Evolutionary conservation across 331 rosid species (phyloP).

Genomic region (Malus hybrid): DNA sequence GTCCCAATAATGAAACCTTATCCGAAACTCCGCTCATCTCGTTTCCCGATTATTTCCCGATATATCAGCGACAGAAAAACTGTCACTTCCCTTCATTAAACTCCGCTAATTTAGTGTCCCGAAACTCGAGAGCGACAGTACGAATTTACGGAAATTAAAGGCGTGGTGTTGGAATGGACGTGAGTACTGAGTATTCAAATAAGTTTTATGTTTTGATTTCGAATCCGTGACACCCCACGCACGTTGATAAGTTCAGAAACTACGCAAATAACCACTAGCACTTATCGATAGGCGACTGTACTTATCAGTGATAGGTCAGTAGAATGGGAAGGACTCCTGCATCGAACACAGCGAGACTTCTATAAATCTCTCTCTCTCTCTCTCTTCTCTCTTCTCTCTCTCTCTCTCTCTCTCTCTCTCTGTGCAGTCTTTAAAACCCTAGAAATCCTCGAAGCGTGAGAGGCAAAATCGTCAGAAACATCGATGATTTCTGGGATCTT

Average conservation of each 20-base stretch:
- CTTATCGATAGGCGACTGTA: rapidly evolving
- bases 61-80: too few relatives aligned
- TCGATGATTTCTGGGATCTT: conserved; percentile 13
- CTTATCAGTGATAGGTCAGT: conserved; percentile 55
- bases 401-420: conserved; percentile 12
- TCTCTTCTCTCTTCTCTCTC: background rate
- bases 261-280: rapidly evolving
- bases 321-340: conserved; percentile 56
- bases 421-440: conserved; percentile 58
- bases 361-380: conserved; percentile 14
- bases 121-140: conserved; percentile 25
- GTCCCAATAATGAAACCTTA: background rate
- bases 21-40: background rate
- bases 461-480: conserved; percentile 7
- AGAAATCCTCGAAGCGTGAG: conserved; percentile 40
- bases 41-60: background rate
- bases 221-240: conserved; percentile 36
- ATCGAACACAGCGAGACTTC: conserved; percentile 72
- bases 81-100: too few relatives aligned
- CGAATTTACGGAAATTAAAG: background rate
- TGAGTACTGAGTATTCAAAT: conserved; percentile 54
- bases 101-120: background rate
- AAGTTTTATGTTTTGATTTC: conserved; percentile 56
- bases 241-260: rapidly evolving
- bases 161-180: conserved; percentile 40